phyloP scores from a whole-genome alignment of 768 basidiomycete species.

The Xerocomellus intermedius region DNA sequence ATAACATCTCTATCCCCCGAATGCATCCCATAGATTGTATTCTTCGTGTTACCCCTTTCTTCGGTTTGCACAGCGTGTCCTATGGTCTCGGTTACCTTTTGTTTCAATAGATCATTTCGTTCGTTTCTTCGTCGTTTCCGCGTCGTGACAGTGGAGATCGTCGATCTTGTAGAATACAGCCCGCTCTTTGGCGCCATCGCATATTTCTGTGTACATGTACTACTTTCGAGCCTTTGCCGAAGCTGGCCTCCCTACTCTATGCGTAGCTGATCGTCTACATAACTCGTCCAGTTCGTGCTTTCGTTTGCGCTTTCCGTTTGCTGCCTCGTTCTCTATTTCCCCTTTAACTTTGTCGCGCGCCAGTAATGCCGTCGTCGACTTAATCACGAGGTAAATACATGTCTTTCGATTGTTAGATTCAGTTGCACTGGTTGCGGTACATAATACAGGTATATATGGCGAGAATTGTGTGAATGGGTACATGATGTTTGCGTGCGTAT shows the following conservation, averaged over 20 bases:
- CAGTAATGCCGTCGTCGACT: not conserved
- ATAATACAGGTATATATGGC: no score
- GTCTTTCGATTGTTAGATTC: not conserved
- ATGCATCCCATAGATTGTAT: conserved; percentile 27
- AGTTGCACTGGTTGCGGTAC: no score
- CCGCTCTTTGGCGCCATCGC: conserved; percentile 11
- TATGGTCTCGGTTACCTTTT: conserved; percentile 15
- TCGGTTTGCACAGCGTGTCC: conserved; percentile 13
- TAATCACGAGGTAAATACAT: not conserved
- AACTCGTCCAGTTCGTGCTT: conserved; percentile 6
- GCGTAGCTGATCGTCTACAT: conserved; percentile 19
- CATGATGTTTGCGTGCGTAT: no score
- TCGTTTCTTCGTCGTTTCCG: conserved; percentile 5
- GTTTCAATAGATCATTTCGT: conserved; percentile 29
- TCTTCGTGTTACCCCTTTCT: conserved; percentile 13
- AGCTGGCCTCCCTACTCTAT: conserved; percentile 17
- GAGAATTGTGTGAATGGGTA: not conserved
- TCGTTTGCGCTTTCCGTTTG: conserved; percentile 6
- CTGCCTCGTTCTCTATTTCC: conserved; percentile 7
- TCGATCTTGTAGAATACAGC: conserved; percentile 25
- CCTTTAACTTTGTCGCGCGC: not conserved
- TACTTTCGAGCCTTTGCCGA: not conserved
- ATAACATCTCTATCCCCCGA: conserved; percentile 13
- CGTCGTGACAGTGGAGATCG: conserved; percentile 13
- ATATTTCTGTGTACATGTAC: conserved; percentile 35